Base-by-base conservation (phyloP, 805 yeast genomes). In the Suhomyces tanzawaensis region DNA sequence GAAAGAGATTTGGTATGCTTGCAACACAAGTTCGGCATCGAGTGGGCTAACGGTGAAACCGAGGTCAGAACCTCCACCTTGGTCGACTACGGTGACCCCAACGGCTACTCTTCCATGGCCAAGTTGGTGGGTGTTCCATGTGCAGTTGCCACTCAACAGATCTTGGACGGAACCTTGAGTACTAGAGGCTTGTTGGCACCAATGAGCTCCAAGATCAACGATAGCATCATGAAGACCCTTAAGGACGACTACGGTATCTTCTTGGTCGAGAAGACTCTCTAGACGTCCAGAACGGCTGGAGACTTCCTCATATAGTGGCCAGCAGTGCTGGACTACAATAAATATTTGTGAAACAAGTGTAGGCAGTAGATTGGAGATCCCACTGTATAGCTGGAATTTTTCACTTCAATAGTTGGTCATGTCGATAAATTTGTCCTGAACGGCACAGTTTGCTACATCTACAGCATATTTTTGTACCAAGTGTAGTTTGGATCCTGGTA, bases 121-220 rank as follows among this genome's bases (percentile, higher is more conserved):
- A 90, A 91, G 64, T 79, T 87, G 48, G 99, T 93, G 39, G 99
- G 99, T 73, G 91, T 89, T 47, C 99, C 99, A 51, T 91, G 96
- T 71, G 96, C 96, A 39, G 95, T 93, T 62, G 99, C 98, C 21
- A 75, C 85, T 42, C 79, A 80, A 69, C 83, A 85, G 66, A 85
- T 93, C 46, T 76, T 93, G 55, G 79, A 85, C 51, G 96, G 96
- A 49, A 78, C 82, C 41, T 72, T 76, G 51, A 74, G 80, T 55
- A 77, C 72, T 45, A 86, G 88, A 40, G 99, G 99, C 53, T 75
- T 93, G 60, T 74, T 81, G 52, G 98, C 97, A 39, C 99, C 99
- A 60, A 85, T 87, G 77, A 71, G 88, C 45, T 84, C 95, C 47
- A 93, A 87, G 61, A 79, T 89, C 61, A 88, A 88, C 64, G 82